These are phyloP conservation scores for Ascocoryne sarcoides DNA, from an alignment of 2,329 filamentous ascomycete genomes.

Conservation along the genomic window DNA sequence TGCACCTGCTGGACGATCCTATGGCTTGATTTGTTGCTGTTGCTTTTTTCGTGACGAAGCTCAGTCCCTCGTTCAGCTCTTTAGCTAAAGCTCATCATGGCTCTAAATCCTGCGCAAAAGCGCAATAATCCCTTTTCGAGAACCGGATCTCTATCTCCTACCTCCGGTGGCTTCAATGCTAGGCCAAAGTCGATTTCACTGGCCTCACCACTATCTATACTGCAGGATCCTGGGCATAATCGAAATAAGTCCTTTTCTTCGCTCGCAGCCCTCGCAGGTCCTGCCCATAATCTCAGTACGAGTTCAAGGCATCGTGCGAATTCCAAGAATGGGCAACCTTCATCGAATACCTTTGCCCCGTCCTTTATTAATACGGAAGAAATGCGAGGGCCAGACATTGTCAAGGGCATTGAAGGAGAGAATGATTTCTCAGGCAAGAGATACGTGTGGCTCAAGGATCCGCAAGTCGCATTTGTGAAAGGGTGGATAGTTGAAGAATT, in stretches of 20 bases:
- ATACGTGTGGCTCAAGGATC: slow-evolving; percentile 94
- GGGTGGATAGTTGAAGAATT: slow-evolving; percentile 86
- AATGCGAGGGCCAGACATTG: slow-evolving; percentile 48
- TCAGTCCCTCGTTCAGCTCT: slow-evolving; percentile 7
- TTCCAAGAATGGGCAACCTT: slow-evolving; percentile 55
- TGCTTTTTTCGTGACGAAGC: slow-evolving; percentile 1
- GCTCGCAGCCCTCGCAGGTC: slow-evolving; percentile 32
- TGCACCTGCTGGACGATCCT: not conserved
- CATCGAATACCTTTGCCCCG: slow-evolving; percentile 82
- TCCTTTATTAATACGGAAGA: slow-evolving; percentile 92
- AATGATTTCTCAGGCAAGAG: slow-evolving; percentile 98
- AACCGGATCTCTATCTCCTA: slow-evolving; percentile 58
- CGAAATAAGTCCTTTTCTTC: slow-evolving; percentile 61
- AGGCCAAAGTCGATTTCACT: slow-evolving; percentile 72
- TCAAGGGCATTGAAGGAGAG: slow-evolving; percentile 80
- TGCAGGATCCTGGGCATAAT: slow-evolving; percentile 35
- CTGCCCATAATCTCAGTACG: slow-evolving; percentile 14
- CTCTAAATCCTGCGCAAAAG: slow-evolving; percentile 57
- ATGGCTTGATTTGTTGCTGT: slow-evolving; percentile 10
- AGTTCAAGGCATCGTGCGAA: slow-evolving; percentile 41
- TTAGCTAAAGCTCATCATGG: slow-evolving; percentile 31
- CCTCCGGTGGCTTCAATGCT: slow-evolving; percentile 38
- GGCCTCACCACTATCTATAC: slow-evolving; percentile 28
- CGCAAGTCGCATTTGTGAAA: slow-evolving; percentile 78
- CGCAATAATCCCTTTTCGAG: slow-evolving; percentile 75